phyloP scores from a whole-genome alignment of 441 rosid species.

The Populus hybrid region DNA sequence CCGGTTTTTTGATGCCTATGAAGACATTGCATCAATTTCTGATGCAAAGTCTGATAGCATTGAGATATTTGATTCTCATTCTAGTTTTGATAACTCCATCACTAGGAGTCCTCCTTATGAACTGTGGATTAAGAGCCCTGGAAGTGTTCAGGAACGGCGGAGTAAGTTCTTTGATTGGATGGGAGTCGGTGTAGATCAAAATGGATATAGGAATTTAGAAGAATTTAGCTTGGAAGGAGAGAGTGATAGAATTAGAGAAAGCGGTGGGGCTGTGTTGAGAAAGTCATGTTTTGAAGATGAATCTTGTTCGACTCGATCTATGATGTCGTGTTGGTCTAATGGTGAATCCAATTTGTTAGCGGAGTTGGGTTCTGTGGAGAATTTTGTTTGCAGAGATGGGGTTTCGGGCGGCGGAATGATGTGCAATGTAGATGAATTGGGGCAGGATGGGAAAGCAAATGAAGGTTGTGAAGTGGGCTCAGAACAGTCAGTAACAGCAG shows the following conservation, averaged over 20 bases:
- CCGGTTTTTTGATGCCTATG: conserved; percentile 74
- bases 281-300: conserved; percentile 22
- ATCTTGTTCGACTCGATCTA: conserved; percentile 17
- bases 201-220: not conserved
- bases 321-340: conserved; percentile 16
- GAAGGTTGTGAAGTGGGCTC: conserved; percentile 25
- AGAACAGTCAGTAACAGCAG: conserved; percentile 35
- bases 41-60: conserved; percentile 25
- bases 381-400: conserved; percentile 13
- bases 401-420: conserved; percentile 32
- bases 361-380: conserved; percentile 10
- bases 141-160: conserved; percentile 68
- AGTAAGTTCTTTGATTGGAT: conserved; percentile 67
- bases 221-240: conserved; percentile 20
- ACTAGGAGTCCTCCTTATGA: conserved; percentile 37
- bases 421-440: conserved; percentile 23
- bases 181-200: conserved; percentile 39
- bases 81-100: conserved; percentile 6
- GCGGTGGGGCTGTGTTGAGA: conserved; percentile 47
- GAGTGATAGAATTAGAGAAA: conserved; percentile 36
- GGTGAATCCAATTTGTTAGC: conserved; percentile 16
- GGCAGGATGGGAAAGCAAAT: conserved; percentile 23
- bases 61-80: conserved; percentile 13
- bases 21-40: conserved; percentile 42
- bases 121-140: conserved; percentile 63